Conservation (phyloP, 2,329 filamentous ascomycete genomes). For the Exophiala dermatitidis region DNA sequence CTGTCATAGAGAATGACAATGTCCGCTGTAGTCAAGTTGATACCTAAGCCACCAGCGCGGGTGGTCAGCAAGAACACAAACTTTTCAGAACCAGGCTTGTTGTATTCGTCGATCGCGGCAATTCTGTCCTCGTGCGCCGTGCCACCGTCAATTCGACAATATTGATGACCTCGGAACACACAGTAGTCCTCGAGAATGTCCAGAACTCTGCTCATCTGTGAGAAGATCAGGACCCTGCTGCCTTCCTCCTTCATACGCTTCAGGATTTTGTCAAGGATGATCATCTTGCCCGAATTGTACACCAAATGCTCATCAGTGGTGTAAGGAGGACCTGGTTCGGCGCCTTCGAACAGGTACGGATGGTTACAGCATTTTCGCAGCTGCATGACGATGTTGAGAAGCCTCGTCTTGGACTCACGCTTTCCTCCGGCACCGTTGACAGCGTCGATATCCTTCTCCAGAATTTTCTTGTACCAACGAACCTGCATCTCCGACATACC, state of each 20-base stretch:
- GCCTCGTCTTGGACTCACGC: slow-evolving; percentile 90
- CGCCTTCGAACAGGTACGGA: slow-evolving; percentile 94
- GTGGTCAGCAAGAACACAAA: slow-evolving; percentile 95
- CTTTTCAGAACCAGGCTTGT: slow-evolving; percentile 89
- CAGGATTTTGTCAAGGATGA: slow-evolving; percentile 86
- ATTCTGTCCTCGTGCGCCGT: slow-evolving; percentile 98
- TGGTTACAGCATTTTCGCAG: slow-evolving; percentile 98
- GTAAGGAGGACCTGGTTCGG: slow-evolving; percentile 93
- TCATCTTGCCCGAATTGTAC: slow-evolving; percentile 94
- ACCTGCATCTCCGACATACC: slow-evolving; percentile 99
- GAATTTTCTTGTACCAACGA: slow-evolving; percentile 98
- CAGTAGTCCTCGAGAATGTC: slow-evolving; percentile 98
- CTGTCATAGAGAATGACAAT: slow-evolving; percentile 96
- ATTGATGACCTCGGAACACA: slow-evolving; percentile 88
- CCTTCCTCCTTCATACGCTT: slow-evolving; percentile 75
- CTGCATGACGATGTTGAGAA: slow-evolving; percentile 99
- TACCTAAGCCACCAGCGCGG: slow-evolving; percentile 88
- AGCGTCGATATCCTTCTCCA: slow-evolving; percentile 98
- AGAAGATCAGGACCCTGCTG: slow-evolving; percentile 96
- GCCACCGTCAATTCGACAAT: slow-evolving; percentile 93
- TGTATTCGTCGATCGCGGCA: slow-evolving; percentile 96
- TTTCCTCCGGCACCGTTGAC: slow-evolving; percentile 96
- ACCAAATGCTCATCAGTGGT: slow-evolving; percentile 96
- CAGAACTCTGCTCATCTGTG: slow-evolving; percentile 94
- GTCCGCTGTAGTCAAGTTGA: slow-evolving; percentile 91